A percentile compares a stretch with the other conserved stretches of the same genome.
These are phyloP conservation scores for Aleurites moluccanus DNA, from an alignment of 441 rosid genomes.

Conservation along the genomic window DNA sequence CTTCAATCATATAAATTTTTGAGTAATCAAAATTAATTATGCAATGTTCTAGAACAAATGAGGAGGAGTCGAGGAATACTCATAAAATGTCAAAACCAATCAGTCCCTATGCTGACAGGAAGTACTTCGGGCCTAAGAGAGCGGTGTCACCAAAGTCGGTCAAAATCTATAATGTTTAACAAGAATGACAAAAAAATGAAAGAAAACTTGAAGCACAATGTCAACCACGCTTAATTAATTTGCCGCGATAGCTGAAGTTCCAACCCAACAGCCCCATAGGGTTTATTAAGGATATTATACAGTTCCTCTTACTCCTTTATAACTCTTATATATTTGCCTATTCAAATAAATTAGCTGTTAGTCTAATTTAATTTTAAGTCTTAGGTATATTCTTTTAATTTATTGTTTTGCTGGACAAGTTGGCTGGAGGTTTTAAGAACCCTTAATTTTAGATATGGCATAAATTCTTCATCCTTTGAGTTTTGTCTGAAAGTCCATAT, in stretches of 20 bases:
- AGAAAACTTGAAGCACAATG: background rate
- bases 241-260: background rate
- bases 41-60: background rate
- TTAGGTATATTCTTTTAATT: background rate
- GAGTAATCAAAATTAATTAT: background rate
- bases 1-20: background rate
- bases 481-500: background rate
- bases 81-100: background rate
- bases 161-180: background rate
- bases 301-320: background rate
- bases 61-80: background rate
- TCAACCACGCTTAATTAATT: conserved; percentile 16
- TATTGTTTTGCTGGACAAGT: background rate
- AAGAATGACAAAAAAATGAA: background rate
- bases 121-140: background rate
- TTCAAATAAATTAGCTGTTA: no score
- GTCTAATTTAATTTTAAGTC: background rate
- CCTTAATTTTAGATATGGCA: background rate
- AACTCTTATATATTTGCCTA: no score
- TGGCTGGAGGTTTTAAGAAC: no score
- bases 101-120: background rate
- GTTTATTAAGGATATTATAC: background rate
- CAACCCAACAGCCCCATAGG: conserved; percentile 11
- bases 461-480: background rate
- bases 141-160: background rate